Conservation (phyloP, 139 green algal species). For the Chlamydomonas eustigma region DNA sequence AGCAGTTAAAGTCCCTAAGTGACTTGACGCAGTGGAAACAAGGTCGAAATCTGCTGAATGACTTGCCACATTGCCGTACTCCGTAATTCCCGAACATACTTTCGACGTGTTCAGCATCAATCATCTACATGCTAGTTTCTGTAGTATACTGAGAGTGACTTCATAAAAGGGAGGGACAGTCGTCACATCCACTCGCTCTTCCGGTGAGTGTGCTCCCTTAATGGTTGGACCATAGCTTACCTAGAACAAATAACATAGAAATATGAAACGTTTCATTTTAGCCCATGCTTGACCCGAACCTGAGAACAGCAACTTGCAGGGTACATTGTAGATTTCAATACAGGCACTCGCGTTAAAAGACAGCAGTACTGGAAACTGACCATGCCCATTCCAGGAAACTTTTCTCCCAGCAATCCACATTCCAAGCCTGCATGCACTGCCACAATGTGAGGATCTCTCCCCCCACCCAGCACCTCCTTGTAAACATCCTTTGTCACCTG, state of each 20-base stretch:
- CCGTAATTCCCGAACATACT: too few species aligned
- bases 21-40: too few species aligned
- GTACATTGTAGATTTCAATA: too few species aligned
- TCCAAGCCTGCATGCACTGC: conserved; percentile 78
- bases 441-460: conserved; percentile 17
- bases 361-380: too few species aligned
- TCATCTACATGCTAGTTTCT: conserved; percentile 35
- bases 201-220: conserved; percentile 60
- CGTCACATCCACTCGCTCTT: conserved; percentile 52
- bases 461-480: background rate
- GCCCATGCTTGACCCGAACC: too few species aligned
- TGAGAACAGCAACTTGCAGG: too few species aligned
- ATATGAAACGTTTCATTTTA: too few species aligned
- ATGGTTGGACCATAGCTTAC: conserved; percentile 70
- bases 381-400: conserved; percentile 59
- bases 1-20: too few species aligned
- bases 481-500: conserved; percentile 27
- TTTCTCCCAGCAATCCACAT: conserved; percentile 65
- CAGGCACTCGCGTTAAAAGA: too few species aligned
- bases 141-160: conserved; percentile 48
- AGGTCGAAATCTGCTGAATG: too few species aligned
- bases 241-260: background rate
- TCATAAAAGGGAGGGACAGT: conserved; percentile 66
- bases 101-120: too few species aligned
- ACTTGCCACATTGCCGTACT: too few species aligned